Evolutionary conservation across 2,329 filamentous ascomycete species (phyloP).

Genomic region (Coleophoma eucalyptorum): DNA sequence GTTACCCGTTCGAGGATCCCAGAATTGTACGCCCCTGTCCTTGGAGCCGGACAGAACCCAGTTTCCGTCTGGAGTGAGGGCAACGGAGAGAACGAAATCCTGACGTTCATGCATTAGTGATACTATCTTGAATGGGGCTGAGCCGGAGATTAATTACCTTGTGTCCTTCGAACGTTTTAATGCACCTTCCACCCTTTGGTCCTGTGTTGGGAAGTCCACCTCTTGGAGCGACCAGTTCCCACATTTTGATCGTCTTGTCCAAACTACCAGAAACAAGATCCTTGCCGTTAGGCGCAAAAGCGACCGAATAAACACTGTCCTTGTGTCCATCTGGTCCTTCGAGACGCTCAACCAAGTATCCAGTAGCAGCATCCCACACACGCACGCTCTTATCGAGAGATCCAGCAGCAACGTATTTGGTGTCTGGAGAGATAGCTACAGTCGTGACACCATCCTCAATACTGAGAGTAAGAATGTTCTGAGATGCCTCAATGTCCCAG

Average conservation of each 20-base stretch:
- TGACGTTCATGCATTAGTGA: constrained; percentile 31
- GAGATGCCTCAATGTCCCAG: constrained; percentile 88
- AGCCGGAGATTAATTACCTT: constrained; percentile 51
- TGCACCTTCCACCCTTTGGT: constrained; percentile 84
- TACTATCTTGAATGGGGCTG: neutral
- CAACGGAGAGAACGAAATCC: constrained; percentile 97
- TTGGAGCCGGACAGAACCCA: constrained; percentile 99
- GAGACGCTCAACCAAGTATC: constrained; percentile 83
- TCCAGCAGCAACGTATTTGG: constrained; percentile 88
- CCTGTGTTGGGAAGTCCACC: constrained; percentile 61
- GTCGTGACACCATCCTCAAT: constrained; percentile 98
- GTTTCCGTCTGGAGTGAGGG: constrained; percentile 85
- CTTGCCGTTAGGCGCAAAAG: constrained; percentile 89
- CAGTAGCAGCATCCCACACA: constrained; percentile 89
- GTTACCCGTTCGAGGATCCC: constrained; percentile 89
- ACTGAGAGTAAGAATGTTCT: constrained; percentile 77
- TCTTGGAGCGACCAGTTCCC: constrained; percentile 78
- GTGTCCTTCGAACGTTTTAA: constrained; percentile 96
- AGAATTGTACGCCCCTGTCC: constrained; percentile 96
- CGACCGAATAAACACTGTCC: constrained; percentile 94
- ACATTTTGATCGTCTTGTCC: constrained; percentile 99
- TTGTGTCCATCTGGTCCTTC: constrained; percentile 94
- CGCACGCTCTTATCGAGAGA: constrained; percentile 97
- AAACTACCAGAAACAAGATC: constrained; percentile 92
- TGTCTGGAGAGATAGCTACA: constrained; percentile 94